Evolutionary conservation across 2,329 filamentous ascomycete species (phyloP).

Genomic region (Stagonosporopsis tanaceti): DNA sequence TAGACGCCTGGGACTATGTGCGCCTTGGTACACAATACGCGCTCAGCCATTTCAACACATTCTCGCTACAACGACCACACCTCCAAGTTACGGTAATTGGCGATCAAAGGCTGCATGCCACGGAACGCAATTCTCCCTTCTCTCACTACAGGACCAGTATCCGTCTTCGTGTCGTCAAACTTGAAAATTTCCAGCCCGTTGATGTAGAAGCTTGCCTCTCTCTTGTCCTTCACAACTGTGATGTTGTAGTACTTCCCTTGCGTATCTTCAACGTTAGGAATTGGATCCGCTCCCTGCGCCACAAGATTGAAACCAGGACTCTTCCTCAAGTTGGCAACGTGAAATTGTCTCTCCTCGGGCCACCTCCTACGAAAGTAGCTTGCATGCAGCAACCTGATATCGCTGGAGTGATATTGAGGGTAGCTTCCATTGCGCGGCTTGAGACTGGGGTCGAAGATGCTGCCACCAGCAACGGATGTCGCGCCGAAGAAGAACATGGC

Average conservation of each 20-base stretch:
- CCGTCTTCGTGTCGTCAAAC: slow-evolving; percentile 37
- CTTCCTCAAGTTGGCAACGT: slow-evolving; percentile 43
- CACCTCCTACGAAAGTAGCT: slow-evolving; percentile 31
- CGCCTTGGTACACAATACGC: neutral
- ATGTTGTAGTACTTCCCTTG: slow-evolving; percentile 42
- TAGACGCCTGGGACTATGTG: neutral
- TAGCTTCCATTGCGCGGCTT: slow-evolving; percentile 40
- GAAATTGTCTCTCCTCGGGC: slow-evolving; percentile 42
- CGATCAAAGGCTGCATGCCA: slow-evolving; percentile 44
- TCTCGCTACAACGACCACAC: slow-evolving; percentile 38
- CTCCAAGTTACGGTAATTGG: slow-evolving; percentile 42
- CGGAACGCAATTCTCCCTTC: slow-evolving; percentile 41
- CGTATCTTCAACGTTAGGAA: slow-evolving; percentile 40
- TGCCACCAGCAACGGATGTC: slow-evolving; percentile 32
- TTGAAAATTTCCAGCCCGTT: slow-evolving; percentile 40
- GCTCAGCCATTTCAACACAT: neutral
- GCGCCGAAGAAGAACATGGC: slow-evolving; percentile 50
- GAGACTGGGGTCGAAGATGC: slow-evolving; percentile 40
- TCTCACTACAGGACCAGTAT: slow-evolving; percentile 37
- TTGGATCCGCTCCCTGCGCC: slow-evolving; percentile 38
- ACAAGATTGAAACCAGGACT: slow-evolving; percentile 44
- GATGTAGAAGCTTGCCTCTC: slow-evolving; percentile 38
- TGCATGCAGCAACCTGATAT: slow-evolving; percentile 30
- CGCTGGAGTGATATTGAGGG: slow-evolving; percentile 33
- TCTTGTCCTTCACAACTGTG: slow-evolving; percentile 43